Evolutionary conservation across 2,329 filamentous ascomycete genomes (phyloP), one percentile per base, ranked within the genome.

Genomic region (Domatiomyces globalis): DNA sequence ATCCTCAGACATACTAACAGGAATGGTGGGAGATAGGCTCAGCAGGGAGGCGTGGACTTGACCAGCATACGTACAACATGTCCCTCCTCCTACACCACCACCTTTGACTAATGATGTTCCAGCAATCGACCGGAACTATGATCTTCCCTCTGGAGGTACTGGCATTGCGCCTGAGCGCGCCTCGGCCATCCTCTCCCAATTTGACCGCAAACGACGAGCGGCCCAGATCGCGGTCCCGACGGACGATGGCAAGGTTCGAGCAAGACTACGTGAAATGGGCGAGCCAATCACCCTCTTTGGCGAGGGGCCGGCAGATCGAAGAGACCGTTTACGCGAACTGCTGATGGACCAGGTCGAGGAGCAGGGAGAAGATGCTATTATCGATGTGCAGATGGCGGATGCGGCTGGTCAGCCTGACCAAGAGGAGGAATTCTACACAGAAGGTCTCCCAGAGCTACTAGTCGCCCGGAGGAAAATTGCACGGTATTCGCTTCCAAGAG

Each of bases 241-340:
- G 50, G 89, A 95, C 66, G 92, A 98, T 72, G 82, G 78, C 55
- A 81, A 85, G 61, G 89, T 98, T 46, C 85, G 88, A 54, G 75
- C 81, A 39, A 81, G 80, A 58, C 76, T 96, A 53, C 81, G 92
- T 58, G 84, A 92, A 62, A 76, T 95, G 57, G 87, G 86, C n/a
- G 85, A 98, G 64, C 92, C 92, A 9, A 81, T 96, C 51, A 98
- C 90, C 0, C 75, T 96, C 0, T 98, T 98, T 58, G 92, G 89
- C 53, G 92, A 98, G 70, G 87, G 86, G 0, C 83, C 83, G 1
- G 82, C 79, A 22, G 90, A 96, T 61, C 76, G 92, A 54, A 78
- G 94, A 71, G 89, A 95, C 63, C 80, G 92, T 57, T 69, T 98
- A 62, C 81, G 92, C 57, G 85, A 87, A 61, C 71, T 95, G 25